Percentiles rank a stretch among this genome's conserved stretches.
These are phyloP conservation scores for Amanita thiersii DNA, from an alignment of 768 basidiomycete genomes.

Conservation along the genomic window DNA sequence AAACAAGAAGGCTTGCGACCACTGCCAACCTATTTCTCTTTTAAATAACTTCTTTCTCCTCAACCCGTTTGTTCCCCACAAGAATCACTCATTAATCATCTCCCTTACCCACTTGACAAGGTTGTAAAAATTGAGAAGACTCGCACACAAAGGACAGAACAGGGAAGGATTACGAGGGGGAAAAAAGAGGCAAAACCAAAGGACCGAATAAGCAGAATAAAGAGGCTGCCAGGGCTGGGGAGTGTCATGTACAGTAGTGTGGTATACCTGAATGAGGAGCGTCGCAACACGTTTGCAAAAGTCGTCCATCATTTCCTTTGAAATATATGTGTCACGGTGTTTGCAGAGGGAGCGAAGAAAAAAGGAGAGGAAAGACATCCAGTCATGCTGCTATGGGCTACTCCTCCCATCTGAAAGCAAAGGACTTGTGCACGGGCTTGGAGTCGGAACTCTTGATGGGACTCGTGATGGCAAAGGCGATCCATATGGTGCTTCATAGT, in stretches of 20 bases:
- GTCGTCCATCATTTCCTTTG: too few relatives aligned
- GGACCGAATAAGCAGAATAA: not conserved
- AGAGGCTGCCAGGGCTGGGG: not conserved
- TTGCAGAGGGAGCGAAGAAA: not conserved
- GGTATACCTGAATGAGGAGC: not conserved
- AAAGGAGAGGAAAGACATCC: not conserved
- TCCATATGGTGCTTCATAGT: conserved; percentile 31
- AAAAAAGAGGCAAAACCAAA: not conserved
- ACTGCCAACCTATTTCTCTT: too few relatives aligned
- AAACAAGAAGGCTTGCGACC: too few relatives aligned
- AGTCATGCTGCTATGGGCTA: conserved; percentile 3
- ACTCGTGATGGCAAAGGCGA: conserved; percentile 30
- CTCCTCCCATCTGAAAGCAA: conserved; percentile 1
- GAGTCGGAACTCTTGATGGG: conserved; percentile 15
- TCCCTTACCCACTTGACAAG: not conserved
- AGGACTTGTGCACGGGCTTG: conserved; percentile 2
- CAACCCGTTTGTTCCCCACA: too few relatives aligned
- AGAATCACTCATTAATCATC: not conserved
- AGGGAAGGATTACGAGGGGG: not conserved
- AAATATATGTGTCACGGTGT: not conserved
- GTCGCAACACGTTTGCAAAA: not conserved
- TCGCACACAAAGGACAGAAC: not conserved
- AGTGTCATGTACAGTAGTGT: not conserved
- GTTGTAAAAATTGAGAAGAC: not conserved
- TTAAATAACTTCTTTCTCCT: too few relatives aligned